Evolutionary conservation across 345 rosid genomes (phyloP).

Genomic region (Eucalyptus albens): DNA sequence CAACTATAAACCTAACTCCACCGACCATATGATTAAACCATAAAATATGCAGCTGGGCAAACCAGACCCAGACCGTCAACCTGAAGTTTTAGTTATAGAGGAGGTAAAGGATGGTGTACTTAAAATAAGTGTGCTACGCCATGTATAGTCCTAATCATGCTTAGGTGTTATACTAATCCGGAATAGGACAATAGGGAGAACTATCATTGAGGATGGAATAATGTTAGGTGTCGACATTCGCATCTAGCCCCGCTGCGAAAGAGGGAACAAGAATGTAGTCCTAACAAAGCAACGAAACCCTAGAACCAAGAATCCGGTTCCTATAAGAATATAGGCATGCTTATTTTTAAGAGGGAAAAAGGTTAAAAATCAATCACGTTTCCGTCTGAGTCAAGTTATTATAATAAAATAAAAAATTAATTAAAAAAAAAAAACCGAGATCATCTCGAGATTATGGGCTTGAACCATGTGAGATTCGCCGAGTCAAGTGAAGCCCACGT

Average conservation of each 20-base stretch:
- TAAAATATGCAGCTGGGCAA: not conserved
- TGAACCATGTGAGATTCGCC: not conserved
- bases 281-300: not conserved
- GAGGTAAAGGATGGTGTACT: not conserved
- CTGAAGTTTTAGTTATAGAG: not conserved
- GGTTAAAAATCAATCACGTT: not conserved
- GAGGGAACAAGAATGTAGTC: not conserved
- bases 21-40: not conserved
- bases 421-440: not conserved
- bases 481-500: not conserved
- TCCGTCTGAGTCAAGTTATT: not conserved
- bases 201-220: not conserved
- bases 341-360: not conserved
- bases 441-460: not conserved
- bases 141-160: not conserved
- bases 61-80: not conserved
- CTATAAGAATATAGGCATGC: not conserved
- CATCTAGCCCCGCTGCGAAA: not conserved
- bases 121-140: not conserved
- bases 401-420: too few species aligned
- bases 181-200: not conserved
- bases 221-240: not conserved
- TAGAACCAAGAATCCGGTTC: not conserved
- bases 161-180: not conserved
- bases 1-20: not conserved